Evolutionary conservation across 2,329 filamentous ascomycete species (phyloP).

Genomic region (Chalara sp.): DNA sequence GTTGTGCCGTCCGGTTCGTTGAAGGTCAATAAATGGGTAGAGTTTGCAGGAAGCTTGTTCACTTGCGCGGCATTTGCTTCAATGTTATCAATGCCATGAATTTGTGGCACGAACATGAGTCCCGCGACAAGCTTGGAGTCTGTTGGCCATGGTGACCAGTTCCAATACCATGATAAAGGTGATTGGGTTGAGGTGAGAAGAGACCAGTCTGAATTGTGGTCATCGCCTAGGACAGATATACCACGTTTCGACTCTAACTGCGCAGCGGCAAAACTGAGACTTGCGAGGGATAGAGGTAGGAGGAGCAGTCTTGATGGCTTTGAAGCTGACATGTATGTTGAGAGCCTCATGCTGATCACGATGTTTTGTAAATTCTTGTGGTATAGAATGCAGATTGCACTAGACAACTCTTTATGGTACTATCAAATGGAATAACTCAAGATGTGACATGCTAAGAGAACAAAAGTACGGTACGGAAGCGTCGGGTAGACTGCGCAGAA

Average conservation of each 20-base stretch:
- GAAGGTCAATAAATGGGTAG: conserved; percentile 65
- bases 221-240: neutral
- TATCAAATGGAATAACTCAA: too few species aligned
- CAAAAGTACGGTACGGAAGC: too few species aligned
- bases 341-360: too few species aligned
- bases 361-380: too few species aligned
- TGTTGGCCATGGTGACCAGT: neutral
- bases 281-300: neutral
- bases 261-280: neutral
- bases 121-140: neutral
- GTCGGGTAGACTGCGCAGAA: too few species aligned
- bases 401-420: too few species aligned
- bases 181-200: neutral
- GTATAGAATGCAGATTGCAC: too few species aligned
- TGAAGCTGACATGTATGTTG: too few species aligned
- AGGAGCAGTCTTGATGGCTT: neutral
- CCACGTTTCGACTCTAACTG: neutral
- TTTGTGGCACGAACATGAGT: neutral
- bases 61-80: neutral
- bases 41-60: conserved; percentile 35
- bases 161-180: neutral
- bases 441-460: too few species aligned
- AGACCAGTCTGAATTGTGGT: neutral
- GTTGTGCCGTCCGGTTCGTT: conserved; percentile 67
- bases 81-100: neutral